Percentiles rank a stretch among this genome's conserved stretches.
These are phyloP conservation scores for Stramenopiles sp. DNA, from an alignment of 352 stramenopile species.

Conservation along the genomic window DNA sequence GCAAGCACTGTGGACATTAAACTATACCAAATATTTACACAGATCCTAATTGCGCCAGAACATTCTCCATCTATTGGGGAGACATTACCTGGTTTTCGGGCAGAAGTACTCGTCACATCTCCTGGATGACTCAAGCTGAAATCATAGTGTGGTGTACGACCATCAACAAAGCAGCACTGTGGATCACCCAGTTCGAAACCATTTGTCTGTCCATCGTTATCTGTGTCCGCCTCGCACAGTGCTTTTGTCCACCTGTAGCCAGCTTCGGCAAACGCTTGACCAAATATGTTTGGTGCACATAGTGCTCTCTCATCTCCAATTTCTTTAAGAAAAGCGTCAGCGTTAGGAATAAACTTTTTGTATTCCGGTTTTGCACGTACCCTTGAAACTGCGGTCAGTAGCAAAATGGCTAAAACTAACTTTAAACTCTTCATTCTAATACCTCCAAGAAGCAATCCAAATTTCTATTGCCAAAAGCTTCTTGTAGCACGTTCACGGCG, in stretches of 20 bases:
- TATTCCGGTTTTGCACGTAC: background rate
- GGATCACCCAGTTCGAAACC: conserved; percentile 62
- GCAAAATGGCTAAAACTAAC: background rate
- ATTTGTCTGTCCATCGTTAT: conserved; percentile 57
- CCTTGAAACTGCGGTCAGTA: background rate
- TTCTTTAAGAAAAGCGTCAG: background rate
- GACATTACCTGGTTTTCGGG: too few species aligned
- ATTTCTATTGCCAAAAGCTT: background rate
- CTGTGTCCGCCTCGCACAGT: conserved; percentile 41
- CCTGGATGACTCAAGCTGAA: background rate
- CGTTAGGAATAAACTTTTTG: background rate
- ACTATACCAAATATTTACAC: too few species aligned
- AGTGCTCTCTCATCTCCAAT: background rate
- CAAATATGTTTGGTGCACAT: conserved; percentile 26
- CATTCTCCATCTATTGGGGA: too few species aligned
- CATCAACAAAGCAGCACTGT: conserved; percentile 40
- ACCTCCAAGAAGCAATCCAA: background rate
- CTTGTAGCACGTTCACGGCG: background rate
- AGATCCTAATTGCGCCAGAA: too few species aligned
- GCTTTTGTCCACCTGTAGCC: conserved; percentile 22
- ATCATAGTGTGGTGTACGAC: background rate
- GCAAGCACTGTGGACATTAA: too few species aligned
- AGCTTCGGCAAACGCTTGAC: conserved; percentile 24
- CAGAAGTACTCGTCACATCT: too few species aligned
- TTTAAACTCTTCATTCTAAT: background rate